These are phyloP conservation scores for Cryptosporidium baileyi DNA, from an alignment of 169 alveolate species.

Conservation along the genomic window DNA sequence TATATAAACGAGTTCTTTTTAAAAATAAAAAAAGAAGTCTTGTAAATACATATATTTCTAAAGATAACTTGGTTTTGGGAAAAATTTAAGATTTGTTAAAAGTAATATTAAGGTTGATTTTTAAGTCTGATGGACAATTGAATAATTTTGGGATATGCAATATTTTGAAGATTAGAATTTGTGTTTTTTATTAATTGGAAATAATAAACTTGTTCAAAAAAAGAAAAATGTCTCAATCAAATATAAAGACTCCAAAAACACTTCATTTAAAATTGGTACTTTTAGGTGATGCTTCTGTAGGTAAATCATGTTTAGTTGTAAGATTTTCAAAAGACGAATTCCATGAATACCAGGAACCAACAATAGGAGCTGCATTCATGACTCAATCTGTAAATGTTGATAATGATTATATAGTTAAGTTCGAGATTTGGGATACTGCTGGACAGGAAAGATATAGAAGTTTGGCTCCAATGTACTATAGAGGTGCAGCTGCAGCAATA, in stretches of 20 bases:
- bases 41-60: too few relatives aligned
- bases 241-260: constrained; percentile 56
- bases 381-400: constrained; percentile 83
- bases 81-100: too few relatives aligned
- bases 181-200: too few relatives aligned
- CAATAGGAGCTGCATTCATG: constrained; percentile 93
- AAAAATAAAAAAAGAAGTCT: too few relatives aligned
- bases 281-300: constrained; percentile 92
- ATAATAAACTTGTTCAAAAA: background rate
- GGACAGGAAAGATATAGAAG: constrained; percentile 86
- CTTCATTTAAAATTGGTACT: constrained; percentile 83
- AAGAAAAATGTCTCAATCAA: constrained; percentile 50
- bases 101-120: too few relatives aligned
- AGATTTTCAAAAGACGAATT: constrained; percentile 85
- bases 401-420: constrained; percentile 76
- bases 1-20: too few relatives aligned
- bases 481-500: constrained; percentile 92
- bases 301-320: constrained; percentile 87
- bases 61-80: too few relatives aligned
- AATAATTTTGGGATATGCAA: too few relatives aligned
- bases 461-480: constrained; percentile 88
- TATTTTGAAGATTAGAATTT: too few relatives aligned
- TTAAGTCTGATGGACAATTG: too few relatives aligned
- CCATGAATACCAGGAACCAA: constrained; percentile 86
- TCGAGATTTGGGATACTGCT: constrained; percentile 91